Evolutionary conservation across 164 flowering plant genomes (phyloP).

Genomic region (Sedum album): DNA sequence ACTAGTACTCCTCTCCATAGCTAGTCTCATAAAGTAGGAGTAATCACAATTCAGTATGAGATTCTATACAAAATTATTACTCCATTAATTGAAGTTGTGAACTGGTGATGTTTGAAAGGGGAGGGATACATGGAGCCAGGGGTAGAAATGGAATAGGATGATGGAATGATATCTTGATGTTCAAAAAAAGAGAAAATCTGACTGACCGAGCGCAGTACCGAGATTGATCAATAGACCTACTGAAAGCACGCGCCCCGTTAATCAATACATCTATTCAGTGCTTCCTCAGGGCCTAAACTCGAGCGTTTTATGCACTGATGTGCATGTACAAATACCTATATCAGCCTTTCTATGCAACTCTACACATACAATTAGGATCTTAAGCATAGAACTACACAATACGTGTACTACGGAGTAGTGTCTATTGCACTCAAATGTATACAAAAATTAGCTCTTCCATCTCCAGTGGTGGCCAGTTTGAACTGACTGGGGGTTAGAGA

Average conservation of each 20-base stretch:
- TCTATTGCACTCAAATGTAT: neutral
- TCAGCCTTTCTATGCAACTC: no score
- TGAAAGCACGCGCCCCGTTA: slow-evolving; percentile 19
- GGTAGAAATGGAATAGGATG: neutral
- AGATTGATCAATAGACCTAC: neutral
- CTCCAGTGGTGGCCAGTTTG: neutral
- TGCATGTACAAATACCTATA: no score
- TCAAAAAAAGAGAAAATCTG: neutral
- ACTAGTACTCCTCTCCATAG: no score
- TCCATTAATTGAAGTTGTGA: no score
- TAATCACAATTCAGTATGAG: no score
- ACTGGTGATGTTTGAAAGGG: no score
- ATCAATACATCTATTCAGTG: slow-evolving; percentile 6
- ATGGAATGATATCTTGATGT: neutral
- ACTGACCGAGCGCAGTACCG: neutral
- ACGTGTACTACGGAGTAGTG: neutral
- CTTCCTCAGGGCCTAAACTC: neutral
- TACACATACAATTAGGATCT: neutral
- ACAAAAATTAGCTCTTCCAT: neutral
- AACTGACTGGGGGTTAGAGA: neutral
- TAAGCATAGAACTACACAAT: neutral
- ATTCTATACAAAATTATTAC: no score
- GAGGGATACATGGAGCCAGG: neutral
- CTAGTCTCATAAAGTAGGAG: no score
- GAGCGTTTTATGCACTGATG: no score